Percentiles rank a stretch among this genome's conserved stretches.
Conservation (phyloP, 2,329 filamentous ascomycete genomes). For the Fusarium sp. region DNA sequence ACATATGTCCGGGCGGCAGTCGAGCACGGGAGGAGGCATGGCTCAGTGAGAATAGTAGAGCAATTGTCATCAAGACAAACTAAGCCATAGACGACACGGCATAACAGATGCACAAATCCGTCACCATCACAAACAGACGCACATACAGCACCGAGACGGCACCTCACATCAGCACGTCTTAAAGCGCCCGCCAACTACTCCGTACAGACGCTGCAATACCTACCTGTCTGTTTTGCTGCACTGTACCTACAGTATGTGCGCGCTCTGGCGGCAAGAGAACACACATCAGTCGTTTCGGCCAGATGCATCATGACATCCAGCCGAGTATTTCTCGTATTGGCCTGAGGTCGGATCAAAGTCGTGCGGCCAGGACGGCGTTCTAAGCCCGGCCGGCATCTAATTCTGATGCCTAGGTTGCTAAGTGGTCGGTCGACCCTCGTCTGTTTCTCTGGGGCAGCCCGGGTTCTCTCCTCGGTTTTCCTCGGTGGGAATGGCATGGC, state of each 20-base stretch:
- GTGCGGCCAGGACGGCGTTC: slow-evolving; percentile 10
- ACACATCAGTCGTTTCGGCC: slow-evolving; percentile 21
- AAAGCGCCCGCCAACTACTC: not conserved
- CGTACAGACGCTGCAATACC: not conserved
- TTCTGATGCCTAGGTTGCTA: slow-evolving; percentile 21
- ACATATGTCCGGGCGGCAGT: slow-evolving; percentile 5
- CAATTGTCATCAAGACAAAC: slow-evolving; percentile 7
- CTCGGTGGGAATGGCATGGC: not conserved
- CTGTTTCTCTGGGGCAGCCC: slow-evolving; percentile 10
- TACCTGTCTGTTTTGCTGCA: not conserved
- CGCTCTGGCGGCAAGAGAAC: not conserved
- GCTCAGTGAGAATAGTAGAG: slow-evolving; percentile 18
- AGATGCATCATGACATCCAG: slow-evolving; percentile 27
- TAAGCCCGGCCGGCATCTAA: slow-evolving; percentile 18
- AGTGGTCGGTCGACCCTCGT: slow-evolving; percentile 1
- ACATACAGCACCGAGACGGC: not conserved
- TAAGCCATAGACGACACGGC: slow-evolving; percentile 20
- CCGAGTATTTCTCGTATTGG: slow-evolving; percentile 44
- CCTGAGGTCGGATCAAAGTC: slow-evolving; percentile 29
- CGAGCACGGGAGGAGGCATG: slow-evolving; percentile 3
- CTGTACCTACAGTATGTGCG: not conserved
- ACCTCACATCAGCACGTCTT: not conserved
- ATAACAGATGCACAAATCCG: slow-evolving; percentile 26
- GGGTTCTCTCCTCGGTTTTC: slow-evolving; percentile 6
- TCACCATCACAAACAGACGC: not conserved